Base-by-base conservation (phyloP, 169 alveolate species). In the Eimeria mitis region DNA sequence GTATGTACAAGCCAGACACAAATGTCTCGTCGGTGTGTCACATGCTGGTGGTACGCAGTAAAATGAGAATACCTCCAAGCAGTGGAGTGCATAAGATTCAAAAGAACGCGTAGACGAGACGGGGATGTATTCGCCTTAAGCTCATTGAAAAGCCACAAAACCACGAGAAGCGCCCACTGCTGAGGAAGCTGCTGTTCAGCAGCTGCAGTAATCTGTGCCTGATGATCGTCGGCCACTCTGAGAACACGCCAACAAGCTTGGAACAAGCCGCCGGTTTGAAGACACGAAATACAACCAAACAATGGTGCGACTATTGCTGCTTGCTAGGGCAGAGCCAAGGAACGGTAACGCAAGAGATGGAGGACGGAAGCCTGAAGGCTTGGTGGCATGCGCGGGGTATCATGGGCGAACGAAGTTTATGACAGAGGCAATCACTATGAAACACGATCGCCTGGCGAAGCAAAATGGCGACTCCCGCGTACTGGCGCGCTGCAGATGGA, bases 401-500 rank as follows among this genome's bases (percentile, higher is more conserved):
- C 47, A 47, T 42, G 28, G 6, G 65, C 88, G 28, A 78, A 25
- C 28, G 65, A 44, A 78, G 47, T 49, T 28, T 31, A 44, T 44
- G 65, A 9, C 42, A 47, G 44, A 34, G 42, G 31, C 61, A 28
- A 56, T 2, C 28, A 42, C 56, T 42, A 40, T 23, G 65, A 16
- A 49, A 6, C 19, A 47, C 63, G 28, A 14, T 40, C 19, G 40
- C 42, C 63, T 42, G 28, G 28, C 9, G 11, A 23, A 49, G 63
- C 47, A 11, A 44, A 47, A 7, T 23, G n/a, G 25, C 2, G 19
- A 28, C n/a, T 47, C 47, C 28, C 6, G 47, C 92, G 63, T 87
- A 87, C 92, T 87, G 83, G 78, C 81, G 92, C 0, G 92, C 83
- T 44, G 92, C 81, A 63, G 92, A 87, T 54, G 92, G 92, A 54